A percentile compares a stretch with the other conserved stretches of the same genome.
phyloP scores from a whole-genome alignment of 1,139 yeast genomes.

The Lodderomyces parapsilosis region DNA sequence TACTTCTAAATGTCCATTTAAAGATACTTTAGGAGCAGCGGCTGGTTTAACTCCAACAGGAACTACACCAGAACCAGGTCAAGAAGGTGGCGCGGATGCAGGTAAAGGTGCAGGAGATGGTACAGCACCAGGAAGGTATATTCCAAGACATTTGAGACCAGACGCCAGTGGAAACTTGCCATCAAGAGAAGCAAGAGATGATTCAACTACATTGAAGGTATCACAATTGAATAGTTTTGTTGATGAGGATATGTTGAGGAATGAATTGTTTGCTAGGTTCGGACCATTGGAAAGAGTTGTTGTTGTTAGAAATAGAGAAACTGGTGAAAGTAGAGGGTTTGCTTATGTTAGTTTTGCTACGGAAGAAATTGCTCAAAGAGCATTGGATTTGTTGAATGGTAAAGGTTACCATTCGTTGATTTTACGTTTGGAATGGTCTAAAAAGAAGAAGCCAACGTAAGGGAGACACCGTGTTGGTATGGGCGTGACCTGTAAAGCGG shows the following conservation, averaged over 20 bases:
- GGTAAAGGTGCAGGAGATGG: conserved; percentile 23
- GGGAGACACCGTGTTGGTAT: background rate
- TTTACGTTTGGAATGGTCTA: conserved; percentile 70
- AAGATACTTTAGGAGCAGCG: conserved; percentile 74
- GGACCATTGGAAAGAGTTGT: conserved; percentile 81
- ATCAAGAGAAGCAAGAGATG: conserved; percentile 65
- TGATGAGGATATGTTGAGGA: conserved; percentile 78
- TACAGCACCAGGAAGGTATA: conserved; percentile 46
- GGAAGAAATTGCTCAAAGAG: conserved; percentile 70
- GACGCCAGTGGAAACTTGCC: conserved; percentile 55
- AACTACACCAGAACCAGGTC: conserved; percentile 29
- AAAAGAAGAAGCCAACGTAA: conserved; percentile 27
- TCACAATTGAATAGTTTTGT: conserved; percentile 88
- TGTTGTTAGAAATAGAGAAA: conserved; percentile 87
- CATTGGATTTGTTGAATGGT: conserved; percentile 79
- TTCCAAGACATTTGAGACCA: conserved; percentile 77
- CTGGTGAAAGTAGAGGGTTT: conserved; percentile 93
- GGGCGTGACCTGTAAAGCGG: no score
- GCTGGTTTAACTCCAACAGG: conserved; percentile 25
- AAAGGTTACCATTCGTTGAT: conserved; percentile 92
- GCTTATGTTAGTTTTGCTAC: conserved; percentile 90
- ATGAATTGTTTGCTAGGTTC: conserved; percentile 65
- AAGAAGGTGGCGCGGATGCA: conserved; percentile 18
- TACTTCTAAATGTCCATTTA: conserved; percentile 94
- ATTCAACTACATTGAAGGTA: conserved; percentile 83